Evolutionary conservation across 2,329 filamentous ascomycete species (phyloP), one percentile per base, ranked within the genome.

Genomic region (Pseudocercospora macadamiae): DNA sequence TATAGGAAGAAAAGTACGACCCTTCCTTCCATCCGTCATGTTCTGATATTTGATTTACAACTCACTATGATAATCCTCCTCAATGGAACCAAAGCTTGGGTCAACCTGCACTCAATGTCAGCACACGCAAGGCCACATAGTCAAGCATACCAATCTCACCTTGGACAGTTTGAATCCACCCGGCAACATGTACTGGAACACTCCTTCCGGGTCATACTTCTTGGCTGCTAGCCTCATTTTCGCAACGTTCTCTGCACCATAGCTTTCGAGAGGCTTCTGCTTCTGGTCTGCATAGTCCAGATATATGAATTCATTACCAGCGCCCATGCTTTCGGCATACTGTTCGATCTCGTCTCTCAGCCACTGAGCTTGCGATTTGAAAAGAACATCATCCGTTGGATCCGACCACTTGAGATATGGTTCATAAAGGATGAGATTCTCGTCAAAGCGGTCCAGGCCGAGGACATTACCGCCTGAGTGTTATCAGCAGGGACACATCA

Each of bases 381-480:
- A 61, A 10, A 61, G 55, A 9, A 54, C 51, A 16, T 63, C 61
- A 25, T 63, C 37, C 8, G 26, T 34, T 6, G 47, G 21, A 8
- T 36, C 44, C 21, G 57, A 34, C 58, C 61, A 63, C 7, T 51
- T 54, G 34, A 61, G 51, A 53, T 59, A 63, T 42, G 61, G 49
- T 34, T 63, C 58, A 18, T 61, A 63, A 55, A 63, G 55, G 44
- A 63, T 58, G 7, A 63, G 53, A 1, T 64, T 67, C 3, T 63
- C 56, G 21, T 74, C 62, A 2, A 53, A 59, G 71, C 76, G 77
- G 54, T 70, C 63, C 3, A 77, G 65, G 3, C 73, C 75, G 0
- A 77, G 66, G 0, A 74, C 64, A 54, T 76, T 76, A 9, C 62
- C 59, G 14, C 62, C 42, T 47, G 21, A 2, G 9, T 3, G 19